Evolutionary conservation across 306 rosid genomes (phyloP).

Genomic region (Biancaea sappan): DNA sequence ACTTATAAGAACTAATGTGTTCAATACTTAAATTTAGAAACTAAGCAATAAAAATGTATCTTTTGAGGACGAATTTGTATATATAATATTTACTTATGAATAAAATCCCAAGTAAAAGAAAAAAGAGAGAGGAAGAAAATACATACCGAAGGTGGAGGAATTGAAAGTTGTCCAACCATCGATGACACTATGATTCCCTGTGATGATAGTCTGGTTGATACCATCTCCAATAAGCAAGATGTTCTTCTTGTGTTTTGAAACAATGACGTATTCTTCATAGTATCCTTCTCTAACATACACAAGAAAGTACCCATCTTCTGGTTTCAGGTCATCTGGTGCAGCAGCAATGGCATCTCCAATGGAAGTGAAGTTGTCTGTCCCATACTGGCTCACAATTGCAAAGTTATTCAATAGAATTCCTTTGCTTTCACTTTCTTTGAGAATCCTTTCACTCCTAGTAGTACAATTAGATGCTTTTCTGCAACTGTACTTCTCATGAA

Average conservation of each 20-base stretch:
- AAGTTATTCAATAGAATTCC: constrained; percentile 52
- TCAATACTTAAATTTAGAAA: too few species aligned
- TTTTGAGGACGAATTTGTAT: too few species aligned
- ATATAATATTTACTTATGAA: too few species aligned
- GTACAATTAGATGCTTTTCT: constrained; percentile 32
- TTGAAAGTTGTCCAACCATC: constrained; percentile 82
- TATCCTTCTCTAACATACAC: constrained; percentile 57
- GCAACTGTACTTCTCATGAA: constrained; percentile 41
- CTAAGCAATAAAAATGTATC: too few species aligned
- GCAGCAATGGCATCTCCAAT: constrained; percentile 61
- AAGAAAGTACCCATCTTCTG: constrained; percentile 71
- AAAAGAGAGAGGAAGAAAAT: too few species aligned
- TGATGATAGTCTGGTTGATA: constrained; percentile 63
- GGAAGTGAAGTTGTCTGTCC: constrained; percentile 67
- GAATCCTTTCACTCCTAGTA: constrained; percentile 44
- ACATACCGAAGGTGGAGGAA: constrained; percentile 79
- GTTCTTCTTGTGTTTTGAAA: constrained; percentile 53
- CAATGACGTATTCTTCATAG: constrained; percentile 60
- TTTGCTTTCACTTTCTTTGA: constrained; percentile 33
- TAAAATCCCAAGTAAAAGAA: too few species aligned
- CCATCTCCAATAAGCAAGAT: constrained; percentile 81
- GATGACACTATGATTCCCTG: constrained; percentile 65
- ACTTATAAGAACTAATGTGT: too few species aligned
- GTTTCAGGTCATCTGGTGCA: constrained; percentile 52
- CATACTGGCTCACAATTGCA: constrained; percentile 55